Evolutionary conservation across 1,284 basidiomycete species (phyloP).

Genomic region (Leccinum solheimii): DNA sequence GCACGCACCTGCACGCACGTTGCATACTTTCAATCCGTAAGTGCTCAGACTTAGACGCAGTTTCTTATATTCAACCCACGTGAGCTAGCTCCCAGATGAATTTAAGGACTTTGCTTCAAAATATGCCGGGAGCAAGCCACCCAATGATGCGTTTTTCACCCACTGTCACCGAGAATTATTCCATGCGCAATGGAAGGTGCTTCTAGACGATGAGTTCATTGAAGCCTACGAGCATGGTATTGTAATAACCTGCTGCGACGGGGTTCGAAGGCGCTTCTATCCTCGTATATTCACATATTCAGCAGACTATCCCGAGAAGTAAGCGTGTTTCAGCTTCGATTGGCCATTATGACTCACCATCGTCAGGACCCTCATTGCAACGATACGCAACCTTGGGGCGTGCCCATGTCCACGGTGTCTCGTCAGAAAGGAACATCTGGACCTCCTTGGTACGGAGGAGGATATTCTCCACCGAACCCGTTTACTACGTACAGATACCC

Average conservation of each 20-base stretch:
- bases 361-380: no score
- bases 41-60: no score
- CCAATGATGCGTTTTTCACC: no score
- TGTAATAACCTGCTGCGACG: neutral
- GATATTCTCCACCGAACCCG: neutral
- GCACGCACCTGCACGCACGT: neutral
- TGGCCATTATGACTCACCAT: no score
- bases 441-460: neutral
- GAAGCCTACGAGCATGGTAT: neutral
- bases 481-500: neutral
- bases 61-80: no score
- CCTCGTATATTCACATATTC: neutral
- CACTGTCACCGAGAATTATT: no score
- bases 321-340: no score
- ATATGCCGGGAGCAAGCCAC: neutral
- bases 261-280: neutral
- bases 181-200: neutral
- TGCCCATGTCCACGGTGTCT: neutral
- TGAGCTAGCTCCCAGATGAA: neutral
- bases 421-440: neutral
- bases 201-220: neutral
- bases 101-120: neutral
- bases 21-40: neutral
- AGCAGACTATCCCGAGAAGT: no score
- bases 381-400: no score